Conservation (phyloP, 139 green algal genomes). For the Ettlia oleoabundans region DNA sequence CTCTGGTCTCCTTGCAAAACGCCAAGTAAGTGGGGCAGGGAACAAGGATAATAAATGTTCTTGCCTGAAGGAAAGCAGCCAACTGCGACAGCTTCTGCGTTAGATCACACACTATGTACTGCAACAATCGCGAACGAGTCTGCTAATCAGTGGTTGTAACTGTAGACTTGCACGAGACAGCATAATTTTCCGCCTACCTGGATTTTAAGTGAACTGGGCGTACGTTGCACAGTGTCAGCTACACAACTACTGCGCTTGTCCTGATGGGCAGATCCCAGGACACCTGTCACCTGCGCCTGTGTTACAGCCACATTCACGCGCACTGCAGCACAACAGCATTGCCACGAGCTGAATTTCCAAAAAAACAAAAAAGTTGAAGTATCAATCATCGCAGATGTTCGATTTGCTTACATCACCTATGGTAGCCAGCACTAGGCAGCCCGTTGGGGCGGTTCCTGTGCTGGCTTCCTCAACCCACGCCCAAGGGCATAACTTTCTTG, state of each 20-base stretch:
- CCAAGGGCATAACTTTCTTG: no score
- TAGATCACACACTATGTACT: conserved; percentile 64
- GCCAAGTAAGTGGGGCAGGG: no score
- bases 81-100: conserved; percentile 84
- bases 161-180: no score
- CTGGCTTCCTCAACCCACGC: no score
- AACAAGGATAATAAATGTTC: background rate
- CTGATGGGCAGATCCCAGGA: background rate
- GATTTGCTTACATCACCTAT: background rate
- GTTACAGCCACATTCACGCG: conserved; percentile 29
- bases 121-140: background rate
- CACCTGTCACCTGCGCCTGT: background rate
- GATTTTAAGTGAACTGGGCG: conserved; percentile 74
- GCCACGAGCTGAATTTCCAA: background rate
- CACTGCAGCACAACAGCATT: conserved; percentile 26
- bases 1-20: no score
- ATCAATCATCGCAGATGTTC: no score
- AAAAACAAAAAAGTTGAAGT: background rate
- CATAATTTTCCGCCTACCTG: conserved; percentile 6
- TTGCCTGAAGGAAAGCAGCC: conserved; percentile 55
- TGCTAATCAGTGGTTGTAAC: background rate
- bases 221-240: conserved; percentile 55
- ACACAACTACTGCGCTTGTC: background rate
- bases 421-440: conserved; percentile 33
- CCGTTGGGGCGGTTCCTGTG: no score